Conservation (phyloP, 768 basidiomycete species). For the Leccinum truebloodii region DNA sequence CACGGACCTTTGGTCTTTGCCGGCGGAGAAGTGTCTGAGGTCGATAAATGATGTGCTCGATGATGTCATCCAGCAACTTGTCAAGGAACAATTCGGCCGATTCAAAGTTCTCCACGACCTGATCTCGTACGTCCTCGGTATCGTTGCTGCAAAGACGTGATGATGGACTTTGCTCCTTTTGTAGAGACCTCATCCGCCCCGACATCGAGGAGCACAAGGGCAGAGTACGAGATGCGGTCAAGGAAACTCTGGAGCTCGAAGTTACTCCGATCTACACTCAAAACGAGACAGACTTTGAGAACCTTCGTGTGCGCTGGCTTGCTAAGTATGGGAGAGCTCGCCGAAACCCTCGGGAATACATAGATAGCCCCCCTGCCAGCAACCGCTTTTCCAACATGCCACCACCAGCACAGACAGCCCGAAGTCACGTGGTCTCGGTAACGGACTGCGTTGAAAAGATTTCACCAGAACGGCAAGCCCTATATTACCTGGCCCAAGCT, state of each 20-base stretch:
- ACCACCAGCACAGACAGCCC: no score
- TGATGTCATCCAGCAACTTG: conserved; percentile 28
- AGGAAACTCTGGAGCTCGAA: conserved; percentile 41
- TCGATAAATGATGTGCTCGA: conserved; percentile 34
- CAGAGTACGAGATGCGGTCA: conserved; percentile 28
- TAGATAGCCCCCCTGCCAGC: no score
- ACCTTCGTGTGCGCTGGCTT: conserved; percentile 28
- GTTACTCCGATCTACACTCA: conserved; percentile 40
- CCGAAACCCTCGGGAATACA: neutral
- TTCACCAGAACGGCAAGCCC: conserved; percentile 7
- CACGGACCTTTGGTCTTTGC: conserved; percentile 38
- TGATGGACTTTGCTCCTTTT: neutral
- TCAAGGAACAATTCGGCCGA: conserved; percentile 40
- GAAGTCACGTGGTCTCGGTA: no score
- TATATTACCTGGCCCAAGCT: conserved; percentile 31
- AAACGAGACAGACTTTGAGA: conserved; percentile 27
- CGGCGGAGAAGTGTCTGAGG: conserved; percentile 37
- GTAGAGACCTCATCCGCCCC: conserved; percentile 29
- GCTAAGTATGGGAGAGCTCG: conserved; percentile 24
- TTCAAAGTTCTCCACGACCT: conserved; percentile 38
- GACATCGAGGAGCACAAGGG: conserved; percentile 33
- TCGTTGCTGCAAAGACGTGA: neutral
- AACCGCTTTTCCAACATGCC: no score
- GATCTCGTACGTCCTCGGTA: conserved; percentile 35
- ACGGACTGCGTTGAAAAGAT: no score